Percentiles rank a stretch among this genome's conserved stretches.
phyloP scores from a whole-genome alignment of 345 rosid species.

The Eucalyptus curtisii region DNA sequence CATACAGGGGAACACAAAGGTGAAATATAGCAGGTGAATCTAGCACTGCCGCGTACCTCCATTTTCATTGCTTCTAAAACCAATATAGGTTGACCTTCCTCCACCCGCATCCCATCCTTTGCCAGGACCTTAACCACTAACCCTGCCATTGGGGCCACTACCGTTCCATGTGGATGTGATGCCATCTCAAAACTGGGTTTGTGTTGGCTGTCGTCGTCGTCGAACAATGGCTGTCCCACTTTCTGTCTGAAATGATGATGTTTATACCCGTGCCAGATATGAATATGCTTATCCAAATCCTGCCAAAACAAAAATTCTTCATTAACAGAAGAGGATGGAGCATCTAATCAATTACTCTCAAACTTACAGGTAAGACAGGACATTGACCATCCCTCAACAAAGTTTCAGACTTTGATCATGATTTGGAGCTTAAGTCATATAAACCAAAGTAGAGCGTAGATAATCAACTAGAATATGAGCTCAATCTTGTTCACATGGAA shows the following conservation, averaged over 20 bases:
- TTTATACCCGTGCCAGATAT: slow-evolving; percentile 60
- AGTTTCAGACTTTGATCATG: neutral
- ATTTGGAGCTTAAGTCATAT: neutral
- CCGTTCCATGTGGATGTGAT: slow-evolving; percentile 51
- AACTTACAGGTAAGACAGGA: neutral
- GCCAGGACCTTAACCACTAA: slow-evolving; percentile 80
- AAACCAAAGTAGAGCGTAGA: neutral
- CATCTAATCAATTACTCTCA: neutral
- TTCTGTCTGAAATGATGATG: slow-evolving; percentile 63
- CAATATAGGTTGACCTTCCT: slow-evolving; percentile 63
- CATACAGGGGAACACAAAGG: neutral
- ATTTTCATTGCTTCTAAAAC: slow-evolving; percentile 97
- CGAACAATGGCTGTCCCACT: slow-evolving; percentile 40
- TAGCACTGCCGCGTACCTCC: slow-evolving; percentile 49
- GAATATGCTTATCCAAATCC: slow-evolving; percentile 57
- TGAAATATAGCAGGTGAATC: neutral
- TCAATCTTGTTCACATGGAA: neutral
- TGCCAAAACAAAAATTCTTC: slow-evolving; percentile 10
- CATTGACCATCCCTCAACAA: neutral
- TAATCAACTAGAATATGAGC: neutral
- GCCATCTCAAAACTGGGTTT: slow-evolving; percentile 34
- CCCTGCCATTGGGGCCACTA: slow-evolving; percentile 94
- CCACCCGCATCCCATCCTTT: slow-evolving; percentile 58
- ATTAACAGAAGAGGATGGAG: neutral
- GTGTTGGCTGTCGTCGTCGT: slow-evolving; percentile 35